Evolutionary conservation across 2,329 filamentous ascomycete genomes (phyloP), one percentile per base, ranked within the genome.

Genomic region (Karstenula rhodostoma): DNA sequence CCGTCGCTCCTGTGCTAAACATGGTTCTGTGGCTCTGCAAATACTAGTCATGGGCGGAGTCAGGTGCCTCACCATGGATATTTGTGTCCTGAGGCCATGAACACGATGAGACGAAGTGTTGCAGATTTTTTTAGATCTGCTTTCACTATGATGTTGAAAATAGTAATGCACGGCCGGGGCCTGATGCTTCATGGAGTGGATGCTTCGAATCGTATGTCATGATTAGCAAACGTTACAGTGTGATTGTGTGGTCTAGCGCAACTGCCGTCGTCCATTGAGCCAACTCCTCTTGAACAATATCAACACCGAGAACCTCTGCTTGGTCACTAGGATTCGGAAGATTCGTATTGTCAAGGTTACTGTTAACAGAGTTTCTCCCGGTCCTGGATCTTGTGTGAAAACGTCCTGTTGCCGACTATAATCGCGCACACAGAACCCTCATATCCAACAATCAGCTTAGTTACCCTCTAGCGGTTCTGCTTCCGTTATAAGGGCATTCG

Each of bases 1-100:
- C 52, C 52, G 52, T 35, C 42, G 42, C 52, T 35, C 52, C 35
- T 32, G 25, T 22, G 13, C 29, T 55, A 55, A 47, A 46, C 52
- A 33, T 55, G 42, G 52, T 55, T 33, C 37, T n/a, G 37, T 22
- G 23, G 51, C 51, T 47, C 37, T 46, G 27, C 29, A 9, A 35
- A 23, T 29, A 19, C 19, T 35, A 25, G 42, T 12, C 27, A 17
- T 29, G 17, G 25, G 27, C 42, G 35, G 29, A 55, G 32, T 55
- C 52, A 29, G 17, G 35, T 35, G 40, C 52, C 37, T 46, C 19
- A 46, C 29, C 19, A n/a, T 29, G 4, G 35, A 17, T 54, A 32
- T 32, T 32, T 33, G 32, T 4, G 25, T 32, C 12, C 7, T 32
- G 37, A 54, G 17, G 25, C 8, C n/a, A 32, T 15, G 10, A 52